These are phyloP conservation scores for Entamoeba histolytica DNA, from an alignment of 208 protist genomes.

Conservation along the genomic window DNA sequence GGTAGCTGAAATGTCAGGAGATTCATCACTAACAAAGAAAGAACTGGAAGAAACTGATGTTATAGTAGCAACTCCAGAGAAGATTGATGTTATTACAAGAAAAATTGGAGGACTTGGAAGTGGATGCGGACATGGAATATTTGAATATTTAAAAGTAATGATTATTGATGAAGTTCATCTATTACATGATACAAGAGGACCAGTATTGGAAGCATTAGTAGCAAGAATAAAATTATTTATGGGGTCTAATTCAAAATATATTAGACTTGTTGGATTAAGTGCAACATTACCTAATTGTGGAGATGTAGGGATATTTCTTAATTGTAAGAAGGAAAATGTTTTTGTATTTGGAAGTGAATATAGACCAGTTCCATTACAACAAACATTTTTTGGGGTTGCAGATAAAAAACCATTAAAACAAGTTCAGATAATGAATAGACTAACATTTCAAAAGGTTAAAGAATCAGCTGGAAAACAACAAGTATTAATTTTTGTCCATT, in stretches of 20 bases:
- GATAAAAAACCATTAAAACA: constrained; percentile 66
- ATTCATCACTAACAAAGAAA: constrained; percentile 69
- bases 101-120: constrained; percentile 67
- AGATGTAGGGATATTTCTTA: constrained; percentile 90
- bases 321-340: constrained; percentile 61
- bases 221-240: constrained; percentile 62
- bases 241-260: constrained; percentile 45
- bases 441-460: constrained; percentile 52
- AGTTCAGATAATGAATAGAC: constrained; percentile 73
- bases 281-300: constrained; percentile 96
- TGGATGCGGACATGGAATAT: neutral
- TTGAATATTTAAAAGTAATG: constrained; percentile 53
- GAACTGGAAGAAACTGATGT: constrained; percentile 82
- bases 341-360: constrained; percentile 49
- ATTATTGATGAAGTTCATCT: constrained; percentile 96
- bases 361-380: constrained; percentile 82
- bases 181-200: constrained; percentile 88
- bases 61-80: constrained; percentile 97
- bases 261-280: constrained; percentile 87
- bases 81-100: constrained; percentile 98
- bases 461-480: neutral
- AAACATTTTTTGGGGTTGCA: constrained; percentile 84
- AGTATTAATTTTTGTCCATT: constrained; percentile 8
- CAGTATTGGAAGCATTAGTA: constrained; percentile 92
- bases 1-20: constrained; percentile 47